A percentile compares a stretch with the other conserved stretches of the same genome.
Evolutionary conservation across 73 alveolate species (phyloP).

Genomic region (Breviolum minutum): DNA sequence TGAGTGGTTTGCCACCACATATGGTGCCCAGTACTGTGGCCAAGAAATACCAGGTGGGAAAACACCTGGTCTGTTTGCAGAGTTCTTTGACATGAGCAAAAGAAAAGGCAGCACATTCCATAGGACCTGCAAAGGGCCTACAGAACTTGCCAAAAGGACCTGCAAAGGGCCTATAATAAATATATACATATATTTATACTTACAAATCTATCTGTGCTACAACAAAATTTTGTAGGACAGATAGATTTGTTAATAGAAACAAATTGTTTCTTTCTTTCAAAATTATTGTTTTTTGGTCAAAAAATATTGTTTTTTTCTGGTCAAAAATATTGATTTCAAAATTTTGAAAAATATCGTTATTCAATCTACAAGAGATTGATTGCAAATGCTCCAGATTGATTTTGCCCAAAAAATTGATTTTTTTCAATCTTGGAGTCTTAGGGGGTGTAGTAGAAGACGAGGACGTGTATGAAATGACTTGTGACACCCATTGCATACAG

Average conservation of each 20-base stretch:
- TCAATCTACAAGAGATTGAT: background rate
- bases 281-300: background rate
- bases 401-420: background rate
- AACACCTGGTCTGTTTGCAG: background rate
- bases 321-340: too few relatives aligned
- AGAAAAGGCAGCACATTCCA: background rate
- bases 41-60: constrained; percentile 17
- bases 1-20: background rate
- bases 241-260: too few relatives aligned
- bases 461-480: too few relatives aligned
- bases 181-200: too few relatives aligned
- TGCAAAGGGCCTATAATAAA: too few relatives aligned
- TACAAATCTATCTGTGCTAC: too few relatives aligned
- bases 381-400: constrained; percentile 1
- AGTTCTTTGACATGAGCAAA: background rate
- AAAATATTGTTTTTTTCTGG: background rate
- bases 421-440: background rate
- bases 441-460: too few relatives aligned
- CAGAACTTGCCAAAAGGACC: too few relatives aligned
- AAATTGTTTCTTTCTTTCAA: background rate
- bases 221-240: too few relatives aligned
- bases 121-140: constrained; percentile 10
- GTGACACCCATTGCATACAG: too few relatives aligned
- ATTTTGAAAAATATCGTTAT: too few relatives aligned
- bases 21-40: background rate